A percentile compares a stretch with the other conserved stretches of the same genome.
Conservation (phyloP, 352 stramenopile genomes). For the Phytophthora tentaculata region DNA sequence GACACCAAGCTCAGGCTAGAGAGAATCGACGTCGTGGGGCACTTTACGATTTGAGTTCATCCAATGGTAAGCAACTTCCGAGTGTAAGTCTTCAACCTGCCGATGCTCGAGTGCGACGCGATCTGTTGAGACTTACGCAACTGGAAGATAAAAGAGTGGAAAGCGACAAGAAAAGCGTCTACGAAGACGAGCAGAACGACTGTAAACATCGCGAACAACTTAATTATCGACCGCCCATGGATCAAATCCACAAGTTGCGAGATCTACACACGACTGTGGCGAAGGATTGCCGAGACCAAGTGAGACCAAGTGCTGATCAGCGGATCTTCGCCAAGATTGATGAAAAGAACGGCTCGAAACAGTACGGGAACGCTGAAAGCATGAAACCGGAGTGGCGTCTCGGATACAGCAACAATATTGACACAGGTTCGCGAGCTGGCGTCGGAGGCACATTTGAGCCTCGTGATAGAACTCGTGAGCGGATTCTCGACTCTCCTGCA, state of each 20-base stretch:
- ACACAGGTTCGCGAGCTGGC: constrained; percentile 29
- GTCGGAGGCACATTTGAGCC: constrained; percentile 62
- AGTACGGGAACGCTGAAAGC: neutral
- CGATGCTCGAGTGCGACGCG: constrained; percentile 52
- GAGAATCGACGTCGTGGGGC: constrained; percentile 45
- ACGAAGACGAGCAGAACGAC: constrained; percentile 61
- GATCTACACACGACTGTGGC: constrained; percentile 62
- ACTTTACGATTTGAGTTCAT: constrained; percentile 47
- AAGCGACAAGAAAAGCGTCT: constrained; percentile 15
- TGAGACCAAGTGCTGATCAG: constrained; percentile 21
- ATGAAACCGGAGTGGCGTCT: constrained; percentile 48
- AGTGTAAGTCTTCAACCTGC: constrained; percentile 37
- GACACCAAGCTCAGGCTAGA: constrained; percentile 23
- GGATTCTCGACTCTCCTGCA: constrained; percentile 16
- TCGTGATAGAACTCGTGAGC: constrained; percentile 43
- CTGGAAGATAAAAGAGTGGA: constrained; percentile 25
- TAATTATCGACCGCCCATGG: constrained; percentile 52
- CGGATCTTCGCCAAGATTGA: constrained; percentile 20
- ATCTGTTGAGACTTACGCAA: constrained; percentile 47
- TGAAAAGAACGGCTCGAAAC: constrained; percentile 8
- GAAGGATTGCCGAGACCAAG: constrained; percentile 28
- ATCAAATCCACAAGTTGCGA: constrained; percentile 49
- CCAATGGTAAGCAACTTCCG: constrained; percentile 41
- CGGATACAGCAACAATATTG: constrained; percentile 53
- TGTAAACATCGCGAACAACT: constrained; percentile 58